Evolutionary conservation across 495 filamentous ascomycete species (phyloP).

Genomic region (Annulohypoxylon maeteangense): DNA sequence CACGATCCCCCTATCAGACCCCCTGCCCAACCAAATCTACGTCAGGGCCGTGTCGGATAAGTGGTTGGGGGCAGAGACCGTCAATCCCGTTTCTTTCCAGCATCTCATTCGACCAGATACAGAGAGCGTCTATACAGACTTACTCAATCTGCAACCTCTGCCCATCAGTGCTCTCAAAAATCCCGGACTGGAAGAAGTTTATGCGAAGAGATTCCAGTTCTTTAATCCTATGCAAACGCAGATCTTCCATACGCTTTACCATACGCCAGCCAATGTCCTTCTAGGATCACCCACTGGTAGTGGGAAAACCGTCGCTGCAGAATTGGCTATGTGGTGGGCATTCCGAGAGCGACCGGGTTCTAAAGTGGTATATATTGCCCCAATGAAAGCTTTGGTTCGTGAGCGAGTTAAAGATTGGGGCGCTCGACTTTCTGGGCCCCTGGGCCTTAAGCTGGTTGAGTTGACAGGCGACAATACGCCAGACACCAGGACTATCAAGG

Average conservation of each 20-base stretch:
- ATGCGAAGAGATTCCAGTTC: constrained; percentile 86
- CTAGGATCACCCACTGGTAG: constrained; percentile 97
- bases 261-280: constrained; percentile 89
- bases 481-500: constrained; percentile 90
- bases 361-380: constrained; percentile 98
- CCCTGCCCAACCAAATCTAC: constrained; percentile 93
- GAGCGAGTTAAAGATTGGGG: constrained; percentile 98
- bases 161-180: constrained; percentile 91
- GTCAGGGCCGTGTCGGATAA: constrained; percentile 92
- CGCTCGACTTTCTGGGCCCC: constrained; percentile 79
- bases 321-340: constrained; percentile 99
- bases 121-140: constrained; percentile 94
- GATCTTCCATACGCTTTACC: constrained; percentile 94
- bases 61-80: constrained; percentile 97
- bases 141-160: constrained; percentile 90
- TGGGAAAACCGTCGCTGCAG: constrained; percentile 95
- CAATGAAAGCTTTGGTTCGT: constrained; percentile 98
- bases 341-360: constrained; percentile 95
- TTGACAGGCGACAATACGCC: constrained; percentile 98
- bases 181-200: constrained; percentile 85
- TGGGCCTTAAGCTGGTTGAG: constrained; percentile 93
- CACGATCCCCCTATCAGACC: constrained; percentile 94
- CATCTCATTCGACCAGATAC: constrained; percentile 98
- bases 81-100: constrained; percentile 94
- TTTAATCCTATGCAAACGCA: constrained; percentile 99